A percentile compares a stretch with the other conserved stretches of the same genome.
phyloP scores from a whole-genome alignment of 768 basidiomycete species.

The Lanmaoa pseudosensibilis region DNA sequence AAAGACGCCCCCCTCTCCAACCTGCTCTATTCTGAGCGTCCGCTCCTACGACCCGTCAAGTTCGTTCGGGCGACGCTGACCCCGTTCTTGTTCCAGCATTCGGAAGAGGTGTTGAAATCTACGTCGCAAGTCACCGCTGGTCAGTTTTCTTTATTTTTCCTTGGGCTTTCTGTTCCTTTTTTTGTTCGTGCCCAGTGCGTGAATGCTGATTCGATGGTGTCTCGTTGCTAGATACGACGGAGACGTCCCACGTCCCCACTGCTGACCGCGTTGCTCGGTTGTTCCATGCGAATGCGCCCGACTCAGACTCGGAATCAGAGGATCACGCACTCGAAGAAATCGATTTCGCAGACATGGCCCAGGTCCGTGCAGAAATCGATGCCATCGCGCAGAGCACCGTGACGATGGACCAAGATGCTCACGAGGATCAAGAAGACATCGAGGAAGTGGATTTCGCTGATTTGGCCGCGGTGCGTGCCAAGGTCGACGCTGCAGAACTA shows the following conservation, averaged over 20 bases:
- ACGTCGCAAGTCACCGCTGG: slow-evolving; percentile 48
- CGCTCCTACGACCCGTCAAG: slow-evolving; percentile 61
- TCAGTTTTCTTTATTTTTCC: too few species aligned
- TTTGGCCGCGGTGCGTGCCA: slow-evolving; percentile 19
- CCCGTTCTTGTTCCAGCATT: slow-evolving; percentile 48
- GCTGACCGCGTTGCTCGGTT: slow-evolving; percentile 65
- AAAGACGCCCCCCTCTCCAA: slow-evolving; percentile 53
- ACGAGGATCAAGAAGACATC: slow-evolving; percentile 47
- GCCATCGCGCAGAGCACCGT: slow-evolving; percentile 11
- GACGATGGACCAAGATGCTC: background rate
- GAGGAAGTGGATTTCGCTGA: slow-evolving; percentile 52
- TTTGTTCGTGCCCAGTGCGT: background rate
- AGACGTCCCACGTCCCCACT: slow-evolving; percentile 62
- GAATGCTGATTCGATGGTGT: slow-evolving; percentile 1
- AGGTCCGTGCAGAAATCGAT: slow-evolving; percentile 45
- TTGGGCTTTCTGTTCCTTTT: background rate
- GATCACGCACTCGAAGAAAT: slow-evolving; percentile 50
- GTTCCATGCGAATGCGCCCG: slow-evolving; percentile 45
- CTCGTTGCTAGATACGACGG: slow-evolving; percentile 34
- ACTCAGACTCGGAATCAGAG: slow-evolving; percentile 32
- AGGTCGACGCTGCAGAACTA: slow-evolving; percentile 10
- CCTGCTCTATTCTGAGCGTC: slow-evolving; percentile 56
- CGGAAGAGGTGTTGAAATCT: slow-evolving; percentile 64
- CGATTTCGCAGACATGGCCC: slow-evolving; percentile 63
- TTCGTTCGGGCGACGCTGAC: slow-evolving; percentile 65